Evolutionary conservation across 78 protist species (phyloP).

Genomic region (Protostelium mycophagum): DNA sequence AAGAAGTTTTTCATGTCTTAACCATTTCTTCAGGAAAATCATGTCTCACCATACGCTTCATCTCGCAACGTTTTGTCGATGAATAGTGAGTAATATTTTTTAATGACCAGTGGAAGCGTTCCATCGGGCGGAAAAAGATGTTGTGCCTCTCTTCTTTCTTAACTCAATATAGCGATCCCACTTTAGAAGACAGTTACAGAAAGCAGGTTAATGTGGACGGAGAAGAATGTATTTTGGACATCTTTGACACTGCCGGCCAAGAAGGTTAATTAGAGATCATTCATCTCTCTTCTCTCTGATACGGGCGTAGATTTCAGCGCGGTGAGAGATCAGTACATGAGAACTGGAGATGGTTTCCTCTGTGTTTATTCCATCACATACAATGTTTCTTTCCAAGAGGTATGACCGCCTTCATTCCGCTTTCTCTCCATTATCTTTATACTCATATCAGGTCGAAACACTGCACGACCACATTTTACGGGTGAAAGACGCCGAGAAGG

Average conservation of each 20-base stretch:
- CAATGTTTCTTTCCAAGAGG: slow-evolving; percentile 20
- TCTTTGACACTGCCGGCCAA: slow-evolving; percentile 86
- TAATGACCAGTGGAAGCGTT: neutral
- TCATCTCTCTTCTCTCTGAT: neutral
- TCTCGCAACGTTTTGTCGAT: slow-evolving; percentile 57
- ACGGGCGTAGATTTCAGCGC: neutral
- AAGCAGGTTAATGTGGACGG: slow-evolving; percentile 48
- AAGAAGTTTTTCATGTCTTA: neutral
- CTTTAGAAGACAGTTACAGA: slow-evolving; percentile 48
- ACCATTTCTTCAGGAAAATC: slow-evolving; percentile 16
- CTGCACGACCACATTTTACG: slow-evolving; percentile 36
- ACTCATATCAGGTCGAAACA: slow-evolving; percentile 25
- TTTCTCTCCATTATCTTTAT: too few species aligned
- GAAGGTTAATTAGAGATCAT: slow-evolving; percentile 59
- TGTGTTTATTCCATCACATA: slow-evolving; percentile 57
- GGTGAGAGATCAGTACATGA: slow-evolving; percentile 53
- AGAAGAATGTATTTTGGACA: slow-evolving; percentile 65
- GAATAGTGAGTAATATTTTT: slow-evolving; percentile 20
- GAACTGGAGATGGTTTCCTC: slow-evolving; percentile 62
- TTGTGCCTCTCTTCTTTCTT: neutral
- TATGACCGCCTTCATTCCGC: too few species aligned
- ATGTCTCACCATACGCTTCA: slow-evolving; percentile 51
- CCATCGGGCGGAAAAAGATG: neutral
- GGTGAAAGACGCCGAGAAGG: slow-evolving; percentile 50
- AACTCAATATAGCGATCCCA: slow-evolving; percentile 23